These are phyloP conservation scores for Narthecium ossifragum DNA, from an alignment of 106 monocot genomes.

Conservation along the genomic window DNA sequence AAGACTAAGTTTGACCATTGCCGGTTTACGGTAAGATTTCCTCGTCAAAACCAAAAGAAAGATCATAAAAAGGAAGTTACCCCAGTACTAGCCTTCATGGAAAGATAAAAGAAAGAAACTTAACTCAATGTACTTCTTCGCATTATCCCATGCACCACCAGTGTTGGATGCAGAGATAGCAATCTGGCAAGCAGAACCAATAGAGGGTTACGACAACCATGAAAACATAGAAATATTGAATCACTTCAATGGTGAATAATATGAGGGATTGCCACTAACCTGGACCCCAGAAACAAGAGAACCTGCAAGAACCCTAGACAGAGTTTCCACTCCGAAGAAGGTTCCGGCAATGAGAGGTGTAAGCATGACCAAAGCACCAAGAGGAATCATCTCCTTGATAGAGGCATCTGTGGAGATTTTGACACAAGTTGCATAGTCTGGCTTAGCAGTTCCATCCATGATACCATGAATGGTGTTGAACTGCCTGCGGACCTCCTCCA, in stretches of 20 bases:
- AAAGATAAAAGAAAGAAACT: too few relatives aligned
- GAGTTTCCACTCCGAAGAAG: slow-evolving; percentile 58
- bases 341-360: slow-evolving; percentile 58
- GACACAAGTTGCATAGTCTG: slow-evolving; percentile 61
- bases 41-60: too few relatives aligned
- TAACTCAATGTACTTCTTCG: slow-evolving; percentile 62
- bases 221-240: background rate
- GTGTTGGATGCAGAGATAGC: slow-evolving; percentile 69
- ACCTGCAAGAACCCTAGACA: slow-evolving; percentile 61
- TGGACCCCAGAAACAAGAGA: slow-evolving; percentile 68
- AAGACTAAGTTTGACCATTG: too few relatives aligned
- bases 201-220: too few relatives aligned
- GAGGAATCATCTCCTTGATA: slow-evolving; percentile 64
- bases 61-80: too few relatives aligned
- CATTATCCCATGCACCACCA: slow-evolving; percentile 57
- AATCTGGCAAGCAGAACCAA: slow-evolving; percentile 18
- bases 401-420: slow-evolving; percentile 73
- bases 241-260: too few relatives aligned
- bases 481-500: slow-evolving; percentile 63
- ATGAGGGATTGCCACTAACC: slow-evolving; percentile 22
- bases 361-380: slow-evolving; percentile 63
- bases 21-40: too few relatives aligned
- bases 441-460: slow-evolving; percentile 53
- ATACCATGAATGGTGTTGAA: slow-evolving; percentile 68
- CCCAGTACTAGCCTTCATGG: too few relatives aligned